Evolutionary conservation across 163 green algal species (phyloP).

Genomic region (Dunaliella salina): DNA sequence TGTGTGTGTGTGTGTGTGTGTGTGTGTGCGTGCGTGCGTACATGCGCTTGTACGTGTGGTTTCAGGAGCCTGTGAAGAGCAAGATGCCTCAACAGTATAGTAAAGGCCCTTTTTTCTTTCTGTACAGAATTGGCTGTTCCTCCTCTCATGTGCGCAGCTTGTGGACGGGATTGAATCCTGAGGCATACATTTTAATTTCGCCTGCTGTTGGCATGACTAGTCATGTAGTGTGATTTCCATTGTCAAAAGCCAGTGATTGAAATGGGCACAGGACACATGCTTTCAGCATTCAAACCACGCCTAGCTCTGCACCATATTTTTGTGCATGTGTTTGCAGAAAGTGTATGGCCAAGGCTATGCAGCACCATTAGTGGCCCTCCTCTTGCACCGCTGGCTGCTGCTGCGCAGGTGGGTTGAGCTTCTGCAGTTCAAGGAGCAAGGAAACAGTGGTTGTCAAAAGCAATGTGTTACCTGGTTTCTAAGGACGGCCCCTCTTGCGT

Average conservation of each 20-base stretch:
- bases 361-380: constrained; percentile 9
- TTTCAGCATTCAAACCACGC: too few species aligned
- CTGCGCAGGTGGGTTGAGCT: not conserved
- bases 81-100: too few species aligned
- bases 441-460: too few species aligned
- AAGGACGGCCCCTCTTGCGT: too few species aligned
- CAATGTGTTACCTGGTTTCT: too few species aligned
- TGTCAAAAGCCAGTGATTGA: too few species aligned
- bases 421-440: too few species aligned
- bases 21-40: not conserved
- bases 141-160: not conserved
- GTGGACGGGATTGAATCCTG: not conserved
- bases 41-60: not conserved
- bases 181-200: not conserved
- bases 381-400: constrained; percentile 15
- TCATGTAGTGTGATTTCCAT: too few species aligned
- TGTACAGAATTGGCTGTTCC: not conserved
- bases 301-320: not conserved
- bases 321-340: not conserved
- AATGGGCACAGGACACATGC: too few species aligned
- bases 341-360: constrained; percentile 18
- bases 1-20: too few species aligned
- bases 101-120: too few species aligned
- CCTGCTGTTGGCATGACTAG: not conserved
- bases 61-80: too few species aligned